Conservation (phyloP, 495 filamentous ascomycete genomes). For the Penicillium odoratum region DNA sequence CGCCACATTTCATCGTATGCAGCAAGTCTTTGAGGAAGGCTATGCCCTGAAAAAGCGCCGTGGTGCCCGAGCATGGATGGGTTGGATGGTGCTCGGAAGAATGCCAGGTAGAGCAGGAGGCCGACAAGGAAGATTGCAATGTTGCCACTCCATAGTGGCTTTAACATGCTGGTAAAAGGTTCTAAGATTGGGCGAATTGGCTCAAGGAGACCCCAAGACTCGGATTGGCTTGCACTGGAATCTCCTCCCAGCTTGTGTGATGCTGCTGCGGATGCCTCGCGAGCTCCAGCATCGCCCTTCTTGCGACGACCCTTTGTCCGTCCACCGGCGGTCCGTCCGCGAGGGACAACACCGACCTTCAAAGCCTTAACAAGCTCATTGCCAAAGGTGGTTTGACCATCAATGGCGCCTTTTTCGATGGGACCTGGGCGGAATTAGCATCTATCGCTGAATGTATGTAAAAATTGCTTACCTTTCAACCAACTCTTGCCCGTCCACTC, state of each 20-base stretch:
- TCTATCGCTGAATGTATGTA: not conserved
- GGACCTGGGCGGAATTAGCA: slow-evolving; percentile 58
- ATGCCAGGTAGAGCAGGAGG: slow-evolving; percentile 57
- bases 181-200: slow-evolving; percentile 68
- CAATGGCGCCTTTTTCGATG: slow-evolving; percentile 93
- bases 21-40: slow-evolving; percentile 63
- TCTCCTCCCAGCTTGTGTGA: slow-evolving; percentile 46
- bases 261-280: slow-evolving; percentile 35
- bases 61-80: slow-evolving; percentile 37
- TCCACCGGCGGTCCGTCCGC: slow-evolving; percentile 46
- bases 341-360: slow-evolving; percentile 68
- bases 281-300: slow-evolving; percentile 48
- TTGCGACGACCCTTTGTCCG: slow-evolving; percentile 52
- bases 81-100: slow-evolving; percentile 56
- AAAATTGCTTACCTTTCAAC: slow-evolving; percentile 74
- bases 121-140: slow-evolving; percentile 51
- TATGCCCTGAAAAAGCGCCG: slow-evolving; percentile 36
- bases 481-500: slow-evolving; percentile 99
- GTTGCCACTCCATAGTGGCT: slow-evolving; percentile 69
- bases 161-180: slow-evolving; percentile 68
- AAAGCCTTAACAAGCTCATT: slow-evolving; percentile 72
- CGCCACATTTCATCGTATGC: slow-evolving; percentile 96
- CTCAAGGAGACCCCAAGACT: slow-evolving; percentile 80
- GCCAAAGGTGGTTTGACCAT: slow-evolving; percentile 80
- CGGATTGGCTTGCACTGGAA: slow-evolving; percentile 37